Evolutionary conservation across 2,329 filamentous ascomycete genomes (phyloP).

Genomic region (Apiospora hydei): DNA sequence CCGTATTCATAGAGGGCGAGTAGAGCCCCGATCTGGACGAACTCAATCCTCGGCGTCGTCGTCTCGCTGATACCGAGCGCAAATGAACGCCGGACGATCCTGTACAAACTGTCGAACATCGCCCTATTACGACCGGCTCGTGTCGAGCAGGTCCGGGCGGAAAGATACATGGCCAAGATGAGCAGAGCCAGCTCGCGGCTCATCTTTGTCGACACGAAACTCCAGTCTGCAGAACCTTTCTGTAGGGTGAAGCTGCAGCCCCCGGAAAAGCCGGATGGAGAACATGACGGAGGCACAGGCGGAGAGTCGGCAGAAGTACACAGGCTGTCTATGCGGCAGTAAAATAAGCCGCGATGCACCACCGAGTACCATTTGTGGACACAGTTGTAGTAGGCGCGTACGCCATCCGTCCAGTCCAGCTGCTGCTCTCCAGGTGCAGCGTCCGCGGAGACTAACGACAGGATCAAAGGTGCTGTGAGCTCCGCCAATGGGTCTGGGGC

Average conservation of each 20-base stretch:
- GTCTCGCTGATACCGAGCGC: conserved; percentile 43
- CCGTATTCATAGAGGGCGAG: conserved; percentile 54
- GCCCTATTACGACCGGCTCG: conserved; percentile 41
- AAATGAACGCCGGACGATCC: conserved; percentile 48
- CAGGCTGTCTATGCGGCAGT: conserved; percentile 40
- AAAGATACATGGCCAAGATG: conserved; percentile 52
- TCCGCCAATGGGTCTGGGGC: conserved; percentile 42
- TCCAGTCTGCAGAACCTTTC: conserved; percentile 26
- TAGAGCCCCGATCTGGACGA: conserved; percentile 51
- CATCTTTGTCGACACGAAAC: conserved; percentile 31
- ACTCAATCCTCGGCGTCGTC: conserved; percentile 45
- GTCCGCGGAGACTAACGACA: conserved; percentile 46
- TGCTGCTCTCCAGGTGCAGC: conserved; percentile 35
- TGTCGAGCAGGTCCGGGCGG: conserved; percentile 48
- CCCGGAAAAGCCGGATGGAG: conserved; percentile 31
- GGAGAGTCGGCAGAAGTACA: conserved; percentile 26
- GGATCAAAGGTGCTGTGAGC: conserved; percentile 47
- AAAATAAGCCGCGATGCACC: conserved; percentile 49
- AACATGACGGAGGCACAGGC: conserved; percentile 24
- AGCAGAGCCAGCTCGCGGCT: conserved; percentile 47
- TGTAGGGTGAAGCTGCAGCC: conserved; percentile 1
- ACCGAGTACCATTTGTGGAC: conserved; percentile 52
- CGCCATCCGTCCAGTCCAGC: conserved; percentile 47
- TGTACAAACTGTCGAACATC: conserved; percentile 51
- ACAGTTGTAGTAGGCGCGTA: conserved; percentile 48